A percentile compares a stretch with the other conserved stretches of the same genome.
These are phyloP conservation scores for Eruca vesicaria DNA, from an alignment of 441 rosid genomes.

Conservation along the genomic window DNA sequence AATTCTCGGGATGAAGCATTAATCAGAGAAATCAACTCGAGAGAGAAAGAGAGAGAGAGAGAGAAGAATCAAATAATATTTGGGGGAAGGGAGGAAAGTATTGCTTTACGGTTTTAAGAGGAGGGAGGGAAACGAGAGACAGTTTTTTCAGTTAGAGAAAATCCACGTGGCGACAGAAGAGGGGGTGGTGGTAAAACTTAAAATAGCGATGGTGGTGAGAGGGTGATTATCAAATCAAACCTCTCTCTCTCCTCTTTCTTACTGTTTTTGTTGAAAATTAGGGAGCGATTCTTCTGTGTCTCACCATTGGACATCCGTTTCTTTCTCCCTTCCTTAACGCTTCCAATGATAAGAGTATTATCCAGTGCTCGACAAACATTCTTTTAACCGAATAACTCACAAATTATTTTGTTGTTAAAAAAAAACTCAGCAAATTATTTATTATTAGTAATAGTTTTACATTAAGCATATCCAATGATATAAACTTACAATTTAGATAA, in stretches of 20 bases:
- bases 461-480: too few relatives aligned
- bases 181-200: background rate
- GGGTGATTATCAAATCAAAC: background rate
- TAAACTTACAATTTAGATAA: too few relatives aligned
- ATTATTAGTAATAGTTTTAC: background rate
- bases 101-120: constrained; percentile 23
- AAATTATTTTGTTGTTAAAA: too few relatives aligned
- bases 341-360: background rate
- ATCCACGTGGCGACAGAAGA: constrained; percentile 18
- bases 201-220: background rate
- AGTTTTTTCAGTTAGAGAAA: constrained; percentile 21
- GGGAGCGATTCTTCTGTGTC: constrained; percentile 1
- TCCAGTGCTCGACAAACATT: background rate
- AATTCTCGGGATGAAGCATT: constrained; percentile 18
- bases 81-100: background rate
- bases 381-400: background rate
- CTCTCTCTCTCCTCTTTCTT: background rate
- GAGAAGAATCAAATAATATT: background rate
- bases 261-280: background rate
- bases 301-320: constrained; percentile 12
- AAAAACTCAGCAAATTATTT: background rate
- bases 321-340: background rate
- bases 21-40: background rate
- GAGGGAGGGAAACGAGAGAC: constrained; percentile 26
- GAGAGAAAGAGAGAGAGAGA: background rate